Conservation (phyloP, 73 alveolate genomes). For the Effrenium voratum region DNA sequence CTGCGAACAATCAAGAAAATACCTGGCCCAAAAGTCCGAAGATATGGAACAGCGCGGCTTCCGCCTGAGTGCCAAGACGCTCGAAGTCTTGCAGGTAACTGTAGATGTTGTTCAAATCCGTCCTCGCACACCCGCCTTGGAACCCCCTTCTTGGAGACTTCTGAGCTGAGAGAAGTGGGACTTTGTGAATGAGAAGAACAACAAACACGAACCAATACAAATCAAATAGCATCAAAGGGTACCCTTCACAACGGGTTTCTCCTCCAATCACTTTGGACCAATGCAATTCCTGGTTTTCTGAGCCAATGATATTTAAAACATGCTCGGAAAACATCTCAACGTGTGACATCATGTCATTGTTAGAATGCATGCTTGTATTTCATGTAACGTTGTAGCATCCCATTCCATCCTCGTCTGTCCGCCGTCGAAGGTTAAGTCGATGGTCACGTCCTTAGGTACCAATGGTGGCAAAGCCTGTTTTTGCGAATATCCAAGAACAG, state of each 20-base stretch:
- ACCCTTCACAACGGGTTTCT: no score
- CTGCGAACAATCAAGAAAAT: no score
- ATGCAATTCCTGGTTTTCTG: neutral
- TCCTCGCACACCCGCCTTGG: neutral
- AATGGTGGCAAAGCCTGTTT: no score
- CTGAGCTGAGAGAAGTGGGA: no score
- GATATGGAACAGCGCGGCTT: no score
- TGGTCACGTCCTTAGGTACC: conserved; percentile 31
- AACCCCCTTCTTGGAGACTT: neutral
- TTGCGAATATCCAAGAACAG: no score
- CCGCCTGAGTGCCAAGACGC: conserved; percentile 7
- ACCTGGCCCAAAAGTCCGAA: no score
- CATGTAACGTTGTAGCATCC: neutral
- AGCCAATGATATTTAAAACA: neutral
- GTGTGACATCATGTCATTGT: neutral
- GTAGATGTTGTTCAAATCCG: conserved; percentile 74
- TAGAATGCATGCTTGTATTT: no score
- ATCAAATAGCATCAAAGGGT: no score
- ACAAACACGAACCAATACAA: no score
- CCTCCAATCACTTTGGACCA: neutral
- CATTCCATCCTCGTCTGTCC: conserved; percentile 53
- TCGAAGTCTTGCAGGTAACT: conserved; percentile 63
- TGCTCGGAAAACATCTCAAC: neutral
- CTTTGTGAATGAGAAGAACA: no score
- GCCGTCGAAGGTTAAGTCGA: conserved; percentile 79